Percentiles rank a stretch among this genome's conserved stretches.
Conservation (phyloP, 163 green algal genomes). For the Chlamydomonas reinhardtii region DNA sequence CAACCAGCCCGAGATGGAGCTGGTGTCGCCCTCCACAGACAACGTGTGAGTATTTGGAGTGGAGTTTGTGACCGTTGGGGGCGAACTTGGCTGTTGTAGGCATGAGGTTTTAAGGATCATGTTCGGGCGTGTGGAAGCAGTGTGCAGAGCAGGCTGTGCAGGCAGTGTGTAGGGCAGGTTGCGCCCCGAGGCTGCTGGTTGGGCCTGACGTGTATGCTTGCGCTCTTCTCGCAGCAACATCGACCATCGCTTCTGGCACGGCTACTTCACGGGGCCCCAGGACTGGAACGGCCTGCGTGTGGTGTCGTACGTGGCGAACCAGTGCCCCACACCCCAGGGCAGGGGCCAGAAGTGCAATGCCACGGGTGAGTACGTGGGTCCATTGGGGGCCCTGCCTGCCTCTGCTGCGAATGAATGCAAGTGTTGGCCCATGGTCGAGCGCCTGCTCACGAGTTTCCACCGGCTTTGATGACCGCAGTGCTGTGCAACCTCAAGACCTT, state of each 20-base stretch:
- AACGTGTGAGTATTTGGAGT: not conserved
- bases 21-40: slow-evolving; percentile 1
- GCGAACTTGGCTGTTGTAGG: no score
- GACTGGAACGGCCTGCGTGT: slow-evolving; percentile 51
- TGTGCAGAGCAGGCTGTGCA: no score
- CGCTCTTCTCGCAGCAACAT: slow-evolving; percentile 15
- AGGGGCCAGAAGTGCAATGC: not conserved
- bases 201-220: no score
- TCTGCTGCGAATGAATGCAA: no score
- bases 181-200: no score
- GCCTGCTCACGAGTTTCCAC: no score
- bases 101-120: no score
- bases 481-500: not conserved
- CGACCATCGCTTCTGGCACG: slow-evolving; percentile 46
- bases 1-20: slow-evolving; percentile 21
- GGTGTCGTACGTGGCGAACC: not conserved
- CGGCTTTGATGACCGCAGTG: not conserved
- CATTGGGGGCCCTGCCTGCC: no score
- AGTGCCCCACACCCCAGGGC: not conserved
- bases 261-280: slow-evolving; percentile 36
- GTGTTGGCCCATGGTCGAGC: no score
- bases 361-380: not conserved
- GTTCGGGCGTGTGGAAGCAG: no score
- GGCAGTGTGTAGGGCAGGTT: no score
- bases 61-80: no score